Base-by-base conservation (phyloP, 805 yeast species). In the Cyberlindnera misumaiensis region DNA sequence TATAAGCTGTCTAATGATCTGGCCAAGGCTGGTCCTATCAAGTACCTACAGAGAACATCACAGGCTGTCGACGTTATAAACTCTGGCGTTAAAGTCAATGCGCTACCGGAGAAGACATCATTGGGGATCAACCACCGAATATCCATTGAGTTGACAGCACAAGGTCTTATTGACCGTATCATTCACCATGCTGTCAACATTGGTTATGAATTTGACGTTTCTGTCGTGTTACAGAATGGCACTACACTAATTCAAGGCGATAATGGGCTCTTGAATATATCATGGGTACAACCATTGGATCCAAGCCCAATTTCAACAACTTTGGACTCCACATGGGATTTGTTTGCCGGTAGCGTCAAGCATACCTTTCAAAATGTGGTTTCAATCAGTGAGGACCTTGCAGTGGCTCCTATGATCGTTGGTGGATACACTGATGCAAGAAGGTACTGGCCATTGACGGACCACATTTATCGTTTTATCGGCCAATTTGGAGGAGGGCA, bases 51-150 rank as follows among this genome's bases (percentile, higher is more conserved):
- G 17, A 64, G 69, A 38, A 82, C 90, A 0, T 70, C 85, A 4
- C 85, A 48, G 30, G 57, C 57, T 8, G 35, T 53, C 30, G 56
- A 53, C 34, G 40, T 51, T 13, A 65, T 85, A 42, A 52, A 60
- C 12, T 93, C 90, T 18, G 95, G 94, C 30, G 70, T 77, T 40
- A 84, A 85, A 59, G 69, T 79, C 28, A 84, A 84, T 51, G 87
- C 93, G 1, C 62, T 84, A 35, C 94, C 95, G 2, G 90, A 83
- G 52, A 40, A 39, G 29, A 47, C 48, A 5, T 58, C 65, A 14
- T 75, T 74, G 3, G 59, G 60, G 25, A 63, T 77, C 31, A 83
- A 85, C 58, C 83, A 81, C 52, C 68, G 94, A 52, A 67, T 83
- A 34, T 61, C 71, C 15, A 63, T 72, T 1, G 42, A 45, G 26